These are phyloP conservation scores for Blepharisma japonicum DNA, from an alignment of 73 alveolate species.

Conservation along the genomic window DNA sequence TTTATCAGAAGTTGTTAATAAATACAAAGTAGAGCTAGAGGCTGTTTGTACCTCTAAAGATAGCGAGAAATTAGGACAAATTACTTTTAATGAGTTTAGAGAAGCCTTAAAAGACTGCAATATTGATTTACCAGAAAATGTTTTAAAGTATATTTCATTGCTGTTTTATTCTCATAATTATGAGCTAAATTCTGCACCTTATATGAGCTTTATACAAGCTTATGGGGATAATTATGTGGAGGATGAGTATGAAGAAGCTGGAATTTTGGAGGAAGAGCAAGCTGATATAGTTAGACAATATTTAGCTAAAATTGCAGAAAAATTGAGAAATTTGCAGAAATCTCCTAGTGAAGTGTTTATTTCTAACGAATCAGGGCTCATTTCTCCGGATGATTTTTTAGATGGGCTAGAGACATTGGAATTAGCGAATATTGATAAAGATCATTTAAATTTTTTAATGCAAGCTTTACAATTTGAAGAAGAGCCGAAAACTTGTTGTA, in stretches of 20 bases:
- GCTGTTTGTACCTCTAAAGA: neutral
- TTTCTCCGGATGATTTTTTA: neutral
- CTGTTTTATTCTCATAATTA: constrained; percentile 1
- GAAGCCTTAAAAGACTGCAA: neutral
- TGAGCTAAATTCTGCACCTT: neutral
- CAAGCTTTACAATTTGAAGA: constrained; percentile 22
- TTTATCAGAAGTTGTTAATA: constrained; percentile 1
- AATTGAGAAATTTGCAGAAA: neutral
- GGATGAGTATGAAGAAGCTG: neutral
- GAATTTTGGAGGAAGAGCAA: neutral
- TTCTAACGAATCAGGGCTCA: neutral
- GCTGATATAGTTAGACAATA: constrained; percentile 16
- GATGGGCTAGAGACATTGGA: neutral
- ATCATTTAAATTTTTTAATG: constrained; percentile 3
- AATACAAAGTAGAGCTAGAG: constrained; percentile 4
- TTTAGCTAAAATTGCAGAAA: constrained; percentile 20
- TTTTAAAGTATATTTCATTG: neutral
- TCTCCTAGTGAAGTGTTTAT: neutral
- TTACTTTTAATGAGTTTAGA: neutral
- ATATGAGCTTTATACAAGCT: neutral
- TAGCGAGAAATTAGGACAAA: neutral
- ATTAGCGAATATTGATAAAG: neutral
- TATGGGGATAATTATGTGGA: neutral
- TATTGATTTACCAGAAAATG: neutral
- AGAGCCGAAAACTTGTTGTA: neutral